A percentile compares a stretch with the other conserved stretches of the same genome.
Conservation (phyloP, 352 stramenopile species). For the Phytopythium aichiense region DNA sequence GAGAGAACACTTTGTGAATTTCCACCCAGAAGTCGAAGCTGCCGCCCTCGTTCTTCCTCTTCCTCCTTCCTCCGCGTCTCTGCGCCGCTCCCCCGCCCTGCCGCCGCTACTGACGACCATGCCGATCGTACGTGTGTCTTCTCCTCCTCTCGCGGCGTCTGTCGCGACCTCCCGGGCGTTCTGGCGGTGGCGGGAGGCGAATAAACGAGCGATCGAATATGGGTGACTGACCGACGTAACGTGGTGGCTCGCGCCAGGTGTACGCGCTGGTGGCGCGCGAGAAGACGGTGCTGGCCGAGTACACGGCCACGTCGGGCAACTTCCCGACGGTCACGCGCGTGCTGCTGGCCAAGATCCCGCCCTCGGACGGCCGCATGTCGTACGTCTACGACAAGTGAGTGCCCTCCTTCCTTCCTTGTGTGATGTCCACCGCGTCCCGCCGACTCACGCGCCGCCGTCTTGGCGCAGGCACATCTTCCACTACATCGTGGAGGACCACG, state of each 20-base stretch:
- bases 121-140: constrained; percentile 29
- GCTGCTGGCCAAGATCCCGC: constrained; percentile 95
- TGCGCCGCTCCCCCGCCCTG: background rate
- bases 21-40: background rate
- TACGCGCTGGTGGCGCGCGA: constrained; percentile 97
- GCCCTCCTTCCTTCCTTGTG: background rate
- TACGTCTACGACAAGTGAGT: constrained; percentile 97
- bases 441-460: no score
- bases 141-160: background rate
- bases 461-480: constrained; percentile 87
- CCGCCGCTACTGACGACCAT: constrained; percentile 12
- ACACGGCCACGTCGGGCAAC: constrained; percentile 95
- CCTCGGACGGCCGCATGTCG: constrained; percentile 93
- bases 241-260: constrained; percentile 36
- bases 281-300: constrained; percentile 98
- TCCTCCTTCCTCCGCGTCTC: background rate
- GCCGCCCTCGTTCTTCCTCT: background rate
- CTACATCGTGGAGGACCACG: constrained; percentile 93
- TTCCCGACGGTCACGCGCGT: constrained; percentile 98
- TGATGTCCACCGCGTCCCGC: no score
- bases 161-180: background rate
- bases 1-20: background rate
- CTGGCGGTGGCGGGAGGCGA: background rate
- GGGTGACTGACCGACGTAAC: no score
- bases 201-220: no score